These are phyloP conservation scores for Metschnikowia borealis DNA, from an alignment of 805 yeast species.

Conservation along the genomic window DNA sequence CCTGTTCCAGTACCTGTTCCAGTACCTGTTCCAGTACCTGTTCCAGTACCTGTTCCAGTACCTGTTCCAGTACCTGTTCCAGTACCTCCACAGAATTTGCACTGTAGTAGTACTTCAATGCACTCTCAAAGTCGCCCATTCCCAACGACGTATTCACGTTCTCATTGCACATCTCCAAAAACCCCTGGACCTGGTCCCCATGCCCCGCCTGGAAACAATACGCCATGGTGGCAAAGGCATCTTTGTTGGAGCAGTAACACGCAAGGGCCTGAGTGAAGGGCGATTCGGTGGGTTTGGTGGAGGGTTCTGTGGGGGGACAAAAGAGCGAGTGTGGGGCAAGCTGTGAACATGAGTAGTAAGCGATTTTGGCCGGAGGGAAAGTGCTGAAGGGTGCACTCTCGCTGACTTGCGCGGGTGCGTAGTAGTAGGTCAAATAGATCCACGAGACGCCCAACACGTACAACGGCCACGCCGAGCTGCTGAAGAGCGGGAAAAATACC, in stretches of 20 bases:
- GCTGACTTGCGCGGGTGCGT: constrained; percentile 26
- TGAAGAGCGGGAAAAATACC: background rate
- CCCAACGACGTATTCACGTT: constrained; percentile 22
- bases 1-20: too few relatives aligned
- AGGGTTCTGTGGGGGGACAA: too few relatives aligned
- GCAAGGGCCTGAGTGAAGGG: background rate
- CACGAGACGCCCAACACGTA: constrained; percentile 3
- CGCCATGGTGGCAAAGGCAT: constrained; percentile 36
- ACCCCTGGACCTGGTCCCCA: constrained; percentile 21
- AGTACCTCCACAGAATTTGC: background rate
- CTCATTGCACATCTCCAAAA: constrained; percentile 24
- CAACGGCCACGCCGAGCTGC: background rate
- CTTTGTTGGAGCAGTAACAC: constrained; percentile 23
- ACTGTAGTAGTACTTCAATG: constrained; percentile 13
- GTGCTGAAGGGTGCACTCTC: constrained; percentile 30
- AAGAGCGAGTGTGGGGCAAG: constrained; percentile 8
- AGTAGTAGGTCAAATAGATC: constrained; percentile 43
- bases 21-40: too few relatives aligned
- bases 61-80: background rate
- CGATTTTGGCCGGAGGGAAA: constrained; percentile 27
- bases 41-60: too few relatives aligned
- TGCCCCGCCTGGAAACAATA: constrained; percentile 30
- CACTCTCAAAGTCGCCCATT: constrained; percentile 19
- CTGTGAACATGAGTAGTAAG: constrained; percentile 29
- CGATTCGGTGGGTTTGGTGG: too few relatives aligned